Base-by-base conservation (phyloP, 2,329 filamentous ascomycete genomes). In the Coniochaeta pulveracea region DNA sequence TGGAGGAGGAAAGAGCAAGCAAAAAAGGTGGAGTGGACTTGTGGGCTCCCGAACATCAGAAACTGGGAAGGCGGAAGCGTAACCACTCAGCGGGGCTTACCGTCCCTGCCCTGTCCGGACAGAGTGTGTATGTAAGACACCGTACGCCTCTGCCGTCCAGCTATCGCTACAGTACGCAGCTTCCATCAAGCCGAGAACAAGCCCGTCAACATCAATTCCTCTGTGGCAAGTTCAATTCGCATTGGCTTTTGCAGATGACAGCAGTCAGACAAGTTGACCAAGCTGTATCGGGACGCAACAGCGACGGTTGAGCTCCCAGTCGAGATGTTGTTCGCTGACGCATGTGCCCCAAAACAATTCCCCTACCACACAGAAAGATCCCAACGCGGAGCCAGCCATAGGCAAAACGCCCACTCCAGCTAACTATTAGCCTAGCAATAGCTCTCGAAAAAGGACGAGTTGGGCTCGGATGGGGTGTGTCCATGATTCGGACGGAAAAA, bases 1-100 rank as follows among this genome's bases (percentile, higher is more conserved):
- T 40, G 40, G 42, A 34, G 37, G 47, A 50, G 48, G 44, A 44
- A 44, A 44, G 42, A 46, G 35, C 49, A 49, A 52, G 41, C 40
- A 46, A 39, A 39, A 43, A 48, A 51, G 37, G 44, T 45, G 40
- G 40, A 45, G 47, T 40, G 49, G 39, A 46, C 44, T 45, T 37
- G 43, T 46, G 35, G 28, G 26, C 27, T 36, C 10, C 24, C 21
- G 16, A 19, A 11, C 19, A 33, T 29, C 7, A 27, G 34, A 32
- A 40, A 33, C 36, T 38, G 37, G 32, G 27, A 22, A 25, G 30
- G 34, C 32, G 27, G 31, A 26, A 32, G 31, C 17, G 32, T n/a
- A 29, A n/a, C 24, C 18, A 8, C 7, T 18, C 27, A 6, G 14
- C 10, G 27, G 14, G 22, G 10, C 27, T 30, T 18, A 17, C 27